Conservation (phyloP, 352 stramenopile species). For the Pythium oligandrum region DNA sequence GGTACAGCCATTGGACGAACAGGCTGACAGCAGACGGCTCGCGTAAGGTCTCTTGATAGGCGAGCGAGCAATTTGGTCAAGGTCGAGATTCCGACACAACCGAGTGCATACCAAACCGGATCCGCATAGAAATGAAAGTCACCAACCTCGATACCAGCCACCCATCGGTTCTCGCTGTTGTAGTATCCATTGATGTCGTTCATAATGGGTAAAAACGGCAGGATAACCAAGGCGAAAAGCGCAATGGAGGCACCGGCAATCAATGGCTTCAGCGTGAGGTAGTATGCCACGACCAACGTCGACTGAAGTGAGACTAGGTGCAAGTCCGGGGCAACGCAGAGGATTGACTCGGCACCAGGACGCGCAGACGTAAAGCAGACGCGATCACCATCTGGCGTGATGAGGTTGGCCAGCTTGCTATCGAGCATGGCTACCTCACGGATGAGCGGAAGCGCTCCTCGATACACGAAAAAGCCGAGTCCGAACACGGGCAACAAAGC, state of each 20-base stretch:
- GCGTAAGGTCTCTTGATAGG: too few species aligned
- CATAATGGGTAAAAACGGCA: slow-evolving; percentile 19
- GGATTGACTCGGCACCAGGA: background rate
- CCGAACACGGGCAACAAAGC: slow-evolving; percentile 4
- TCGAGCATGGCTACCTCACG: background rate
- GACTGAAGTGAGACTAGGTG: slow-evolving; percentile 1
- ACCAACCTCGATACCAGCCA: slow-evolving; percentile 5
- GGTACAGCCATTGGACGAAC: too few species aligned
- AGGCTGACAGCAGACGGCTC: too few species aligned
- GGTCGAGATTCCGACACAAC: slow-evolving; percentile 1
- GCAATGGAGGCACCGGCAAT: slow-evolving; percentile 11
- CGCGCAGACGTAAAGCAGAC: background rate
- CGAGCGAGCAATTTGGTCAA: too few species aligned
- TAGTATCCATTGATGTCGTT: slow-evolving; percentile 4
- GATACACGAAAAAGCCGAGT: slow-evolving; percentile 5
- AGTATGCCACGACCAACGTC: slow-evolving; percentile 27
- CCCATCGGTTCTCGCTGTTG: background rate
- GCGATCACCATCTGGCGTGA: background rate
- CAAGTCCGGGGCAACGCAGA: background rate
- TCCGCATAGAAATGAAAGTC: slow-evolving; percentile 10
- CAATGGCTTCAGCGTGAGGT: slow-evolving; percentile 30
- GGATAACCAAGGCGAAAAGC: slow-evolving; percentile 17
- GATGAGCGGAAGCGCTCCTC: background rate
- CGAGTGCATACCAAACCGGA: slow-evolving; percentile 4
- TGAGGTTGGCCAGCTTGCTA: slow-evolving; percentile 5